Conservation (phyloP, 768 basidiomycete species). For the Podaxis pistillaris region DNA sequence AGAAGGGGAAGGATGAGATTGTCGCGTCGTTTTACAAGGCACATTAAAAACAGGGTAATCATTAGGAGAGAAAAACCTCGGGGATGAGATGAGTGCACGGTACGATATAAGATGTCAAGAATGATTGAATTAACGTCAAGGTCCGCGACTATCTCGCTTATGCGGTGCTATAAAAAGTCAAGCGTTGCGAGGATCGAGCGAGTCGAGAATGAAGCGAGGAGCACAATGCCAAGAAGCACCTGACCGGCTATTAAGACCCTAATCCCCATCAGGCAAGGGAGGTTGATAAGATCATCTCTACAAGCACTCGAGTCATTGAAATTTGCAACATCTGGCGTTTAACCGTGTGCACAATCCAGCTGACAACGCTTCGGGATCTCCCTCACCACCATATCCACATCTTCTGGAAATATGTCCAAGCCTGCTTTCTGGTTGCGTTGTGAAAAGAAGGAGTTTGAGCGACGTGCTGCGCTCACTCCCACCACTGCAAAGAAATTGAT, state of each 20-base stretch:
- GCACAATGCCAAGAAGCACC: neutral
- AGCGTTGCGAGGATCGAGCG: neutral
- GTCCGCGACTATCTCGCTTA: neutral
- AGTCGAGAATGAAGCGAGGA: neutral
- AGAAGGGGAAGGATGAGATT: conserved; percentile 31
- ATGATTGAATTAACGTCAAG: no score
- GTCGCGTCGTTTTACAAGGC: conserved; percentile 20
- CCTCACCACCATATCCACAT: neutral
- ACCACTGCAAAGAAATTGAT: conserved; percentile 86
- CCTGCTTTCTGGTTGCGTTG: conserved; percentile 87
- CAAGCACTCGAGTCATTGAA: conserved; percentile 3
- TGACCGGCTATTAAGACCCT: neutral
- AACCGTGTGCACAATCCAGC: neutral
- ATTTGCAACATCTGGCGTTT: neutral
- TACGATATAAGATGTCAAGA: no score
- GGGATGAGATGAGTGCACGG: no score
- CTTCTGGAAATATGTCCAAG: conserved; percentile 42
- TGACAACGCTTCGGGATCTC: neutral
- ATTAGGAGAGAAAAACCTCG: no score
- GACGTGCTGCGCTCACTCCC: conserved; percentile 90
- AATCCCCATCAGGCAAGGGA: neutral
- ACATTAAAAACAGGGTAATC: neutral
- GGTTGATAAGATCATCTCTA: conserved; percentile 3
- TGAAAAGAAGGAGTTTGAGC: conserved; percentile 95
- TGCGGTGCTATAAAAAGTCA: neutral